Evolutionary conservation across 2,329 filamentous ascomycete species (phyloP).

Genomic region (Penicillium frequentans): DNA sequence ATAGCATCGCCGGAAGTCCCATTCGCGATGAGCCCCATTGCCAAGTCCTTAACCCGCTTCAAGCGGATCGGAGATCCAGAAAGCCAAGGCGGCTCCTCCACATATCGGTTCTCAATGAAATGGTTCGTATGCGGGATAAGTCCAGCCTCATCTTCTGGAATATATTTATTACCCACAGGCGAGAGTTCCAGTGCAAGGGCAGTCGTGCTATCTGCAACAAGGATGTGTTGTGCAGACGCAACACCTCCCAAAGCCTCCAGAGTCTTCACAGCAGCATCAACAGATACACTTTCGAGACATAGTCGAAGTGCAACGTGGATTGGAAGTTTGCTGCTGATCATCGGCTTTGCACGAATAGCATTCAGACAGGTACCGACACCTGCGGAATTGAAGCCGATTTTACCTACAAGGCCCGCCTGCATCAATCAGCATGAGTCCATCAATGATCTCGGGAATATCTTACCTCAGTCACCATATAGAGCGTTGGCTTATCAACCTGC

Average conservation of each 20-base stretch:
- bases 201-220: conserved; percentile 49
- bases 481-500: conserved; percentile 47
- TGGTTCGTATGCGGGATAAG: conserved; percentile 49
- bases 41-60: conserved; percentile 25
- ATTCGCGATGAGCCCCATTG: conserved; percentile 21
- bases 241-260: conserved; percentile 52
- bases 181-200: conserved; percentile 31
- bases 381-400: conserved; percentile 62
- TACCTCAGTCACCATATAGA: conserved; percentile 57
- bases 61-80: conserved; percentile 35
- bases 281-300: conserved; percentile 54
- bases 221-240: conserved; percentile 57
- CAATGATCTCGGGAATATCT: neutral
- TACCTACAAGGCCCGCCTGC: conserved; percentile 59
- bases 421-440: neutral
- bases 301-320: conserved; percentile 62
- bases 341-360: conserved; percentile 58
- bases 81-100: conserved; percentile 34
- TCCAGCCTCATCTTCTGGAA: conserved; percentile 35
- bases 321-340: conserved; percentile 54
- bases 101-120: conserved; percentile 36
- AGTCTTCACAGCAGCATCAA: conserved; percentile 46
- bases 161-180: conserved; percentile 30
- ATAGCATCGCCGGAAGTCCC: conserved; percentile 23
- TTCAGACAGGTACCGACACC: conserved; percentile 64